Percentiles rank a stretch among this genome's conserved stretches.
These are phyloP conservation scores for Falciphora oryzae DNA, from an alignment of 2,329 filamentous ascomycete species.

Conservation along the genomic window DNA sequence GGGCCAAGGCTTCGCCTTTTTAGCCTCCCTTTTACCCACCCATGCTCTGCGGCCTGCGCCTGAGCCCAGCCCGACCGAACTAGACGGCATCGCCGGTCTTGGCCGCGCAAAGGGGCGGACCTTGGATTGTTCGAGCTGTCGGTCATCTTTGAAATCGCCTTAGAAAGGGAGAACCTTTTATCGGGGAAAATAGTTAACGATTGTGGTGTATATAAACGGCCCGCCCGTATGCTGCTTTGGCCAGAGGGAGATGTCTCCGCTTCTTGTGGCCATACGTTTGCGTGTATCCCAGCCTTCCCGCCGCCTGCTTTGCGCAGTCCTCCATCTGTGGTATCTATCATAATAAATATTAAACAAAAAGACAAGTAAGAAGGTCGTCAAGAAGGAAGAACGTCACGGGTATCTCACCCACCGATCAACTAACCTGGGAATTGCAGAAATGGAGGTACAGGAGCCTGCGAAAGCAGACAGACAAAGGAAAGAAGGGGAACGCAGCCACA, in stretches of 20 bases:
- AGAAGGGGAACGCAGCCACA: neutral
- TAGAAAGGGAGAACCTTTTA: neutral
- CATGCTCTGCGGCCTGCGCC: constrained; percentile 5
- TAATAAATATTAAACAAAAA: constrained; percentile 7
- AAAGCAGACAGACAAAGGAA: neutral
- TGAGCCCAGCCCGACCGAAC: no score
- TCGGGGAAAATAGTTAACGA: neutral
- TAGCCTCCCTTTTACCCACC: constrained; percentile 7
- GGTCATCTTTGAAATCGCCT: no score
- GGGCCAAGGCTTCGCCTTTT: neutral
- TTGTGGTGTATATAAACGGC: neutral
- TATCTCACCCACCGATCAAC: neutral
- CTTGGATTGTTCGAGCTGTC: no score
- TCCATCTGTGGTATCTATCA: constrained; percentile 4
- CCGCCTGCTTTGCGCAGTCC: neutral
- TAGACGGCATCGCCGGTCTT: no score
- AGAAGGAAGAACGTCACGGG: no score
- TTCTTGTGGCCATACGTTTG: neutral
- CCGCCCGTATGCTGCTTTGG: neutral
- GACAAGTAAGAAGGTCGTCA: neutral
- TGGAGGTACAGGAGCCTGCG: neutral
- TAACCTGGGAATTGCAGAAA: neutral
- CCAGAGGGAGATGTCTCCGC: neutral
- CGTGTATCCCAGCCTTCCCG: neutral
- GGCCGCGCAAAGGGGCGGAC: no score